Evolutionary conservation across 352 stramenopile species (phyloP).

Genomic region (Halophytophthora batemanensis): DNA sequence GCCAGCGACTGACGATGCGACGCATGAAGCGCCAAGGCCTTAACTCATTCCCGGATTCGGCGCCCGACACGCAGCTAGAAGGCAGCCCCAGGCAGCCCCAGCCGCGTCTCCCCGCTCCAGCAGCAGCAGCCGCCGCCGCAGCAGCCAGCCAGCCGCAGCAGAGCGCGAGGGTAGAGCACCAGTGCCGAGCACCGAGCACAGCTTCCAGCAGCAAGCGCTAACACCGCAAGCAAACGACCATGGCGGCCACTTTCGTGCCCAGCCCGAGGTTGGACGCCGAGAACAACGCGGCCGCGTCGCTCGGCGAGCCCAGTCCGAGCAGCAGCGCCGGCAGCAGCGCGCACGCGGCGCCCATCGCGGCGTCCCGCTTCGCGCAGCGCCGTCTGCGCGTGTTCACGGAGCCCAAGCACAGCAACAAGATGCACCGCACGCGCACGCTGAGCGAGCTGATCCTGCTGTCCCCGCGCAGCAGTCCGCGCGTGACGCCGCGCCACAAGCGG

Average conservation of each 20-base stretch:
- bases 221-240: constrained; percentile 3
- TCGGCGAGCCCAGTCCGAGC: constrained; percentile 24
- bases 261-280: constrained; percentile 10
- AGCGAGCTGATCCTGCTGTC: constrained; percentile 77
- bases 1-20: neutral
- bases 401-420: constrained; percentile 82
- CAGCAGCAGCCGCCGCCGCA: neutral
- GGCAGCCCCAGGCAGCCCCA: neutral
- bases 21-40: neutral
- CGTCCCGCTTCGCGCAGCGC: constrained; percentile 50
- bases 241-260: constrained; percentile 25
- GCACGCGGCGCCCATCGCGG: constrained; percentile 15
- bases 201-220: neutral
- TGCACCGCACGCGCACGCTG: constrained; percentile 77
- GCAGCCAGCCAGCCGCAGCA: neutral
- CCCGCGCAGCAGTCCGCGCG: constrained; percentile 51
- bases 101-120: too few species aligned
- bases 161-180: neutral
- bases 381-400: constrained; percentile 81
- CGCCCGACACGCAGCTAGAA: neutral
- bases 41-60: constrained; percentile 9
- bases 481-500: constrained; percentile 58
- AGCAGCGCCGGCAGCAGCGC: constrained; percentile 13
- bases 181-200: neutral
- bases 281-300: too few species aligned